phyloP scores from a whole-genome alignment of 768 basidiomycete species.

The Naematelia aurantialba region DNA sequence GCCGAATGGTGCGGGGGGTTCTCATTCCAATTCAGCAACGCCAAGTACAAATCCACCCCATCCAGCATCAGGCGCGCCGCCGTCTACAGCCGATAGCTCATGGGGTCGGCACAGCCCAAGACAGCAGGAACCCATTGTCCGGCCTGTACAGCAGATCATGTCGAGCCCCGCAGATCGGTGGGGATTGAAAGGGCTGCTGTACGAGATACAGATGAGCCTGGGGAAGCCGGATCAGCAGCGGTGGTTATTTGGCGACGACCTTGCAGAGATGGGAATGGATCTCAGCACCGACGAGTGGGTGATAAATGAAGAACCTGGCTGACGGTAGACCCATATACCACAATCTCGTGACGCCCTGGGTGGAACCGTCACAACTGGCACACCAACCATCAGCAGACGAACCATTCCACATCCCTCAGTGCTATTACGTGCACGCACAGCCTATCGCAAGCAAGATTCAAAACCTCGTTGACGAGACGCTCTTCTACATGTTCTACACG shows the following conservation, averaged over 20 bases:
- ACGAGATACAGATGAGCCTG: slow-evolving; percentile 59
- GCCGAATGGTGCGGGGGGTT: slow-evolving; percentile 19
- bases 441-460: slow-evolving; percentile 58
- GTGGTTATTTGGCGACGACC: slow-evolving; percentile 81
- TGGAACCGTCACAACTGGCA: slow-evolving; percentile 64
- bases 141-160: slow-evolving; percentile 85
- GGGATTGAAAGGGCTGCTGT: slow-evolving; percentile 81
- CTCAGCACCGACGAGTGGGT: slow-evolving; percentile 77
- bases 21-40: slow-evolving; percentile 35
- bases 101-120: slow-evolving; percentile 22
- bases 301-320: not conserved
- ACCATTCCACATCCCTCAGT: slow-evolving; percentile 81
- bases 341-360: slow-evolving; percentile 94
- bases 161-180: slow-evolving; percentile 90
- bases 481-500: slow-evolving; percentile 98
- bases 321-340: slow-evolving; percentile 70
- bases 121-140: slow-evolving; percentile 25
- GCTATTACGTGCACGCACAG: slow-evolving; percentile 87
- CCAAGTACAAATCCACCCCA: slow-evolving; percentile 30
- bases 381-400: slow-evolving; percentile 64
- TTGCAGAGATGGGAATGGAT: slow-evolving; percentile 87
- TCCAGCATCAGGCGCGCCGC: slow-evolving; percentile 32
- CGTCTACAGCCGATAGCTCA: slow-evolving; percentile 22
- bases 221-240: slow-evolving; percentile 79
- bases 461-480: slow-evolving; percentile 84